Evolutionary conservation across 768 basidiomycete species (phyloP).

Genomic region (Cubamyces lactineus): DNA sequence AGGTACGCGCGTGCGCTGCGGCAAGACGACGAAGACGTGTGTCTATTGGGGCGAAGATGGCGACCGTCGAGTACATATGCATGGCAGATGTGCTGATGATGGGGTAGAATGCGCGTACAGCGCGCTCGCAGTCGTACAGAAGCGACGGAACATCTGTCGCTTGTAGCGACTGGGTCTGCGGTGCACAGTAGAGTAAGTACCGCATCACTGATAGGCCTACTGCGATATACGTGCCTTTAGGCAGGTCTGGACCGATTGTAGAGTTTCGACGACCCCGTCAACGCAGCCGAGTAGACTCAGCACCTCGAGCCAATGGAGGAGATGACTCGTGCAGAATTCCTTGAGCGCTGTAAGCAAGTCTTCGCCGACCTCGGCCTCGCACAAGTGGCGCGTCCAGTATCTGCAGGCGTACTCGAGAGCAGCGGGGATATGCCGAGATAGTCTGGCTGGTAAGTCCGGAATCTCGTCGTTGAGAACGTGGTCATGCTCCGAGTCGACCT

Average conservation of each 20-base stretch:
- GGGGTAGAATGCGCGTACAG: conserved; percentile 16
- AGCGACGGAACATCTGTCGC: background rate
- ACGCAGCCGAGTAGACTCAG: conserved; percentile 10
- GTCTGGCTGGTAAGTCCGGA: background rate
- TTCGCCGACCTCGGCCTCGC: background rate
- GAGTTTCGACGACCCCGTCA: background rate
- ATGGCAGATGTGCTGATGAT: conserved; percentile 19
- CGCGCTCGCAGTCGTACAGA: conserved; percentile 14
- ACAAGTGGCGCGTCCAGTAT: conserved; percentile 19
- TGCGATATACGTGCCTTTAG: background rate
- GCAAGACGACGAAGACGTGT: background rate
- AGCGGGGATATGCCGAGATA: conserved; percentile 13
- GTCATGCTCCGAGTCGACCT: background rate
- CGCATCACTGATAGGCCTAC: too few relatives aligned
- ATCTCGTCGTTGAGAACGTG: conserved; percentile 12
- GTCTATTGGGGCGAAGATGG: background rate
- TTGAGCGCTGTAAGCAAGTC: background rate
- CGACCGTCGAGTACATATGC: conserved; percentile 17
- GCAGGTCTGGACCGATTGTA: background rate
- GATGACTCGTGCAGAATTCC: conserved; percentile 19
- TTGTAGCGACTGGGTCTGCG: background rate
- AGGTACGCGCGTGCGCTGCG: background rate
- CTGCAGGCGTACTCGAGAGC: conserved; percentile 30
- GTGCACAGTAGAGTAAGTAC: too few relatives aligned
- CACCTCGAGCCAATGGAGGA: conserved; percentile 31